Evolutionary conservation across 805 yeast genomes (phyloP).

Genomic region (Schwanniomyces sp.): DNA sequence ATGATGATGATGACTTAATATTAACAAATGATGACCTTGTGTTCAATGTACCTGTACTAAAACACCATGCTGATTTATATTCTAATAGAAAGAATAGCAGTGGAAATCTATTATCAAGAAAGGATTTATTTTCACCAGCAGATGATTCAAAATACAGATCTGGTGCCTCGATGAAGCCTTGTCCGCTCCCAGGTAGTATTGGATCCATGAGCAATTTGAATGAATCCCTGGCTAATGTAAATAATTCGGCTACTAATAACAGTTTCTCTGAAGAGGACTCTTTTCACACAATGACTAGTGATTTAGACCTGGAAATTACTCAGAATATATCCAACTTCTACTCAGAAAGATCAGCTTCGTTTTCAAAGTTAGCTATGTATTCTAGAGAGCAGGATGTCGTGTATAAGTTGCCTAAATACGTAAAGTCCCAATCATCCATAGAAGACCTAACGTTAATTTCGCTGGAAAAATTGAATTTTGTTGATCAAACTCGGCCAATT

Average conservation of each 20-base stretch:
- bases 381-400: constrained; percentile 32
- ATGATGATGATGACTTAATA: constrained; percentile 41
- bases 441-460: constrained; percentile 65
- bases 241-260: background rate
- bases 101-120: constrained; percentile 20
- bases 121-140: constrained; percentile 22
- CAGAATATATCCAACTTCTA: constrained; percentile 37
- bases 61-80: constrained; percentile 33
- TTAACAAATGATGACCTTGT: constrained; percentile 35
- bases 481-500: constrained; percentile 66
- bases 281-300: constrained; percentile 7
- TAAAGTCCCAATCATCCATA: constrained; percentile 41
- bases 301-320: constrained; percentile 35
- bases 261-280: constrained; percentile 19
- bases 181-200: constrained; percentile 31
- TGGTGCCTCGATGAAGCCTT: constrained; percentile 23
- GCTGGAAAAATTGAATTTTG: constrained; percentile 52
- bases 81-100: constrained; percentile 13
- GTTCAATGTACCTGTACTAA: constrained; percentile 44
- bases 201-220: constrained; percentile 3
- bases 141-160: constrained; percentile 24
- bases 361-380: constrained; percentile 29
- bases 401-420: constrained; percentile 37
- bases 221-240: constrained; percentile 4
- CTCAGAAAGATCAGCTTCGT: constrained; percentile 32